Evolutionary conservation across 2,329 filamentous ascomycete genomes (phyloP).

Genomic region (Pseudocercospora fuligena): DNA sequence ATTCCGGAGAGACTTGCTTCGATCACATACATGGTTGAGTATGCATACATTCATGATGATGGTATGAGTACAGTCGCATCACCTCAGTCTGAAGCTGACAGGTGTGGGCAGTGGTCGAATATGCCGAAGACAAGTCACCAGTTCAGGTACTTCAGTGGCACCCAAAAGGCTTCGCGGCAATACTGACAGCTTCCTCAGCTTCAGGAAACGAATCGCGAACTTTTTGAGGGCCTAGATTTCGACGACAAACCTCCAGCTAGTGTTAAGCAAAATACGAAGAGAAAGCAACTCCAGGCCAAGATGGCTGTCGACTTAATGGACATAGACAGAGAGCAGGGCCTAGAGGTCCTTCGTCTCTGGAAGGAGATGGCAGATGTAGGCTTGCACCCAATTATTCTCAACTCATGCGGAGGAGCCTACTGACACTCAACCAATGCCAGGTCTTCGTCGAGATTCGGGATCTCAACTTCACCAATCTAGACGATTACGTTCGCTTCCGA

Average conservation of each 20-base stretch:
- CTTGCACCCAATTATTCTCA: not conserved
- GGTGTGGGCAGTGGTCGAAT: not conserved
- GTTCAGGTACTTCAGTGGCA: not conserved
- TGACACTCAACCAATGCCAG: not conserved
- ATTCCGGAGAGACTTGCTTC: conserved; percentile 10
- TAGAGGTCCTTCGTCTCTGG: conserved; percentile 6
- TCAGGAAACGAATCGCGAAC: conserved; percentile 7
- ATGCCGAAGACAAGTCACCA: conserved; percentile 12
- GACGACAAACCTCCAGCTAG: not conserved
- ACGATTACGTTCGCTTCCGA: conserved; percentile 10
- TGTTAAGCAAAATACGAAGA: conserved; percentile 3
- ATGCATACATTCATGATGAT: conserved; percentile 16
- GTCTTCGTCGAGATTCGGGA: conserved; percentile 6
- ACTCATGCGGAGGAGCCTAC: not conserved
- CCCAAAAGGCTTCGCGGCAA: no score
- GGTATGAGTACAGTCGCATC: not conserved
- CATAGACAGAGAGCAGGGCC: not conserved
- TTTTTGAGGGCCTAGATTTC: conserved; percentile 9
- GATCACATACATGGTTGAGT: conserved; percentile 15
- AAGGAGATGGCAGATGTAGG: conserved; percentile 8
- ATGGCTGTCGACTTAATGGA: conserved; percentile 10
- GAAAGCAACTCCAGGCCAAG: conserved; percentile 9
- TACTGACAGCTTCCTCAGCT: not conserved
- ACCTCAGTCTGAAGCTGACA: not conserved
- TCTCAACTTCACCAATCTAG: conserved; percentile 5